Base-by-base conservation (phyloP, 257 asterid species). In the Scutellaria barbata region DNA sequence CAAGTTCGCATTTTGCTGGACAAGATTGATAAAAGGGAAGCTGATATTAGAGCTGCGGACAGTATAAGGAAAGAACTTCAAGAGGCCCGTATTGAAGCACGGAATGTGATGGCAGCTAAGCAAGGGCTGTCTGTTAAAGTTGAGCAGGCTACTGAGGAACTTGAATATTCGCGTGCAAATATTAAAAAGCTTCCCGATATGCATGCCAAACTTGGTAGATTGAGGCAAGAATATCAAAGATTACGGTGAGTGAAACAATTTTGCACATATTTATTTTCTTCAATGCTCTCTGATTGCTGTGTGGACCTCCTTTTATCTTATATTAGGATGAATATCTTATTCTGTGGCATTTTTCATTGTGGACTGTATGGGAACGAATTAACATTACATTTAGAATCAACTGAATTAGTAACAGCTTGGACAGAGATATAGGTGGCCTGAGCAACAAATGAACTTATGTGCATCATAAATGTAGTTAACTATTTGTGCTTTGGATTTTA, bases 1-100 rank as follows among this genome's bases (percentile, higher is more conserved):
- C 88, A 89, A 80, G 78, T 89, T 72, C 88, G 88, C 40, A 69
- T 84, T 71, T 73, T 79, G 82, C 63, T 85, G 86, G 98, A 89
- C 64, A 89, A 85, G 82, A 86, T 82, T 73, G 80, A 86, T 4
- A 89, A 89, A 70, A 74, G 75, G 78, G 95, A 89, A 79, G 82
- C 81, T 71, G 88, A 85, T 63, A 78, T 84, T 56, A 80, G 84
- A 79, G 86, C 82, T 41, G 65, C 78, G 66, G 95, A 84, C 33
- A 66, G 64, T 50, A 60, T 74, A 37, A 85, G 76, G 83, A 88
- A 76, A 76, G 92, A 89, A 53, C 73, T 86, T 63, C 83, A 85
- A 74, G 86, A 84, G 74, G 87, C 87, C 25, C 83, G 51, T 71
- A 73, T 18, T 45, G 92, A 88, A 83, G 95, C 93, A 59, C 78